These are phyloP conservation scores for Melanomma pulvis-pyrius DNA, from an alignment of 495 filamentous ascomycete species.

Conservation along the genomic window DNA sequence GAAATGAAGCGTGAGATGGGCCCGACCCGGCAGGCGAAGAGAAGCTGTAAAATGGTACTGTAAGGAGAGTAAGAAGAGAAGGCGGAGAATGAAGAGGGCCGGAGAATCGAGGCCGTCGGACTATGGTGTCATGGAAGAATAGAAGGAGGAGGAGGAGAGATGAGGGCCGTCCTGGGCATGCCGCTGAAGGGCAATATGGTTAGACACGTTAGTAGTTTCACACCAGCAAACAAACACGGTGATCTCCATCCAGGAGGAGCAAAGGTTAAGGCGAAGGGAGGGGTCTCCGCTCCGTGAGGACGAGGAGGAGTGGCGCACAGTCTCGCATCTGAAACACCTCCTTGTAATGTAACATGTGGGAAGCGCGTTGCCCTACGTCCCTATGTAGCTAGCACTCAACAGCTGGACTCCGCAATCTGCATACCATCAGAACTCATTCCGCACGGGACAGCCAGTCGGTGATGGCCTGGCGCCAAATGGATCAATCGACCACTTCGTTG, in stretches of 20 bases:
- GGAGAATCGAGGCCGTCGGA: neutral
- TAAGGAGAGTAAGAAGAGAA: conserved; percentile 39
- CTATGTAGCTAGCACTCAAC: neutral
- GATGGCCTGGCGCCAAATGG: too few species aligned
- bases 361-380: neutral
- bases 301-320: neutral
- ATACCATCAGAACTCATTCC: too few species aligned
- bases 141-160: neutral
- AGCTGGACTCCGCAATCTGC: too few species aligned
- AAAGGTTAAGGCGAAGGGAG: neutral
- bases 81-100: conserved; percentile 27
- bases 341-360: too few species aligned
- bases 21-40: conserved; percentile 36
- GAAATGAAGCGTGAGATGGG: conserved; percentile 13
- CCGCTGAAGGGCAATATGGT: neutral
- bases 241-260: conserved; percentile 35
- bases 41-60: conserved; percentile 8
- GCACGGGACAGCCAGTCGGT: too few species aligned
- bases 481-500: too few species aligned
- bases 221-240: conserved; percentile 20
- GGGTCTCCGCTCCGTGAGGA: neutral
- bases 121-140: conserved; percentile 15
- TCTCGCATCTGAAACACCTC: neutral
- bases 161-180: neutral
- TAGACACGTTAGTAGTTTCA: conserved; percentile 14